Percentiles rank a stretch among this genome's conserved stretches.
Evolutionary conservation across 805 yeast species (phyloP).

Genomic region (Pichia occidentalis): DNA sequence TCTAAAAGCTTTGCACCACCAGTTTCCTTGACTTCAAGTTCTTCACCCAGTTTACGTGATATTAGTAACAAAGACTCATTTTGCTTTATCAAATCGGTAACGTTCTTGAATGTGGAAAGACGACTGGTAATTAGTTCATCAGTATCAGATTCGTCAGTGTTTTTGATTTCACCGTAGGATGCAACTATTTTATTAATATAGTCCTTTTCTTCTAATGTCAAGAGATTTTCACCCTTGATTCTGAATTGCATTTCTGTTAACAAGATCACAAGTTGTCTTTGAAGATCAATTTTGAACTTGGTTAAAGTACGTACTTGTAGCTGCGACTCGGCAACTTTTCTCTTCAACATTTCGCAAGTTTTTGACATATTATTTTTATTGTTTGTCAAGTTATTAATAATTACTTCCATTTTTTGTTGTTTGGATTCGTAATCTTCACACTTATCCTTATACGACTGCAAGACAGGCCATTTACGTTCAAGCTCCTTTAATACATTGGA

Average conservation of each 20-base stretch:
- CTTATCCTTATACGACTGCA: conserved; percentile 58
- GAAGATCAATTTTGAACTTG: conserved; percentile 62
- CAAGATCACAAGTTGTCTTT: conserved; percentile 73
- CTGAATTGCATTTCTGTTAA: conserved; percentile 59
- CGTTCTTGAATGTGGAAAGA: conserved; percentile 60
- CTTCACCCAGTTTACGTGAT: conserved; percentile 64
- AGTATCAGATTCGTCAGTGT: conserved; percentile 49
- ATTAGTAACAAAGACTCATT: conserved; percentile 67
- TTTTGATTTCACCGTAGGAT: conserved; percentile 15
- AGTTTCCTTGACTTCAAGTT: conserved; percentile 58
- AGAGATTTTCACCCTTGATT: conserved; percentile 49
- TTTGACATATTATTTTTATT: conserved; percentile 30
- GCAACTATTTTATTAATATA: conserved; percentile 52
- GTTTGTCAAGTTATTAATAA: conserved; percentile 46
- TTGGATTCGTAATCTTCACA: conserved; percentile 51
- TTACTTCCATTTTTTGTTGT: conserved; percentile 45
- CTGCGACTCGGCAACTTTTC: conserved; percentile 36
- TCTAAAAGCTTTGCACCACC: conserved; percentile 43
- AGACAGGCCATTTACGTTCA: conserved; percentile 70
- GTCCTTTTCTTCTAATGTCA: conserved; percentile 58
- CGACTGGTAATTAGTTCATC: conserved; percentile 66
- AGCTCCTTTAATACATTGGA: conserved; percentile 68
- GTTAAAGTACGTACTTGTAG: conserved; percentile 43
- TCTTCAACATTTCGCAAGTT: conserved; percentile 21
- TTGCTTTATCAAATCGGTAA: conserved; percentile 63